Evolutionary conservation across 106 monocot genomes (phyloP).

Genomic region (Alisma plantagoaquatica): DNA sequence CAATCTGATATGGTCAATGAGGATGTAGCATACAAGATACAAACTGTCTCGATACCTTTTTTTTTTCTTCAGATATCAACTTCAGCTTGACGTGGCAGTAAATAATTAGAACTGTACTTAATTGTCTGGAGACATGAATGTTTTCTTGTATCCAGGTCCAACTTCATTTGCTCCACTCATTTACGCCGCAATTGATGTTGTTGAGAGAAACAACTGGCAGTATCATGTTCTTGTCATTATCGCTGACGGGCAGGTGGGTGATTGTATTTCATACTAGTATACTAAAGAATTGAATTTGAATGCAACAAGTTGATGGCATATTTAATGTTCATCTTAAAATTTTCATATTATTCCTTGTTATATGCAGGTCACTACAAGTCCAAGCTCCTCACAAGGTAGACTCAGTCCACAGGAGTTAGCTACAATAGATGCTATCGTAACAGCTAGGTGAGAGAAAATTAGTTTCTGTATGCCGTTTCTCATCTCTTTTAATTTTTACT

Average conservation of each 20-base stretch:
- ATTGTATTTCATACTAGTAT: no score
- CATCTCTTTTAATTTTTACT: background rate
- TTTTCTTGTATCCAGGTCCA: conserved; percentile 85
- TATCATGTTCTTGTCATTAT: conserved; percentile 96
- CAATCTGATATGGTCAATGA: no score
- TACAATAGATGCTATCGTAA: conserved; percentile 82
- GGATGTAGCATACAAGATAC: no score
- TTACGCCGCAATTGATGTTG: conserved; percentile 68
- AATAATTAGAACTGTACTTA: background rate
- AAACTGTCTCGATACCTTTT: no score
- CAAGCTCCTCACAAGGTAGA: conserved; percentile 28
- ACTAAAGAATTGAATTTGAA: no score
- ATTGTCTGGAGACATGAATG: no score
- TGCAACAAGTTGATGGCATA: no score
- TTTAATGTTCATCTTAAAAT: no score
- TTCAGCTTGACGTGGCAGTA: no score
- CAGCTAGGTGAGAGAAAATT: conserved; percentile 53
- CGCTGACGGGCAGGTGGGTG: conserved; percentile 93
- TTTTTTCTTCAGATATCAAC: no score
- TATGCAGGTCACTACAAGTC: conserved; percentile 60
- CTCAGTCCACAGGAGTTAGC: conserved; percentile 71
- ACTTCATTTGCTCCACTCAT: conserved; percentile 93
- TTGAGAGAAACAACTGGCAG: conserved; percentile 73
- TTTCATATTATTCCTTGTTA: no score
- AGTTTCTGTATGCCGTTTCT: background rate